Evolutionary conservation across 495 filamentous ascomycete species (phyloP).

Genomic region (Xylaria bambusicola): DNA sequence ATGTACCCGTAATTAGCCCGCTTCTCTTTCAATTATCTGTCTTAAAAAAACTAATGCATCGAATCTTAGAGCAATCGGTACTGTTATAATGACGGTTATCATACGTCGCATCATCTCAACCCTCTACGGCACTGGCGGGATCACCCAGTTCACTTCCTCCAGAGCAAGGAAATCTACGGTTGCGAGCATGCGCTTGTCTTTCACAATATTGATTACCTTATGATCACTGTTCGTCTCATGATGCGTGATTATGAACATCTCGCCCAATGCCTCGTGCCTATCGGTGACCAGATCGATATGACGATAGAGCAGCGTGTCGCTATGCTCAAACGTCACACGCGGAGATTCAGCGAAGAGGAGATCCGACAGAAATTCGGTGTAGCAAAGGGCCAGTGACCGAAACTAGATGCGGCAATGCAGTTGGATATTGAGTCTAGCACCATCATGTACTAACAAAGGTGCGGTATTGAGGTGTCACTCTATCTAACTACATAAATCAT

Average conservation of each 20-base stretch:
- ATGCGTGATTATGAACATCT: slow-evolving; percentile 64
- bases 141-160: slow-evolving; percentile 67
- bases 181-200: slow-evolving; percentile 66
- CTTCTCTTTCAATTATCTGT: neutral
- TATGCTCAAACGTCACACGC: slow-evolving; percentile 64
- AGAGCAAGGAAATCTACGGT: slow-evolving; percentile 60
- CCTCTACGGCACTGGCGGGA: slow-evolving; percentile 74
- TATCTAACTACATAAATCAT: no score
- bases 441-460: no score
- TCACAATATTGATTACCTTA: slow-evolving; percentile 70
- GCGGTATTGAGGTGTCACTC: no score
- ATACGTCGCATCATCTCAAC: slow-evolving; percentile 76
- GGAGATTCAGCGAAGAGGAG: slow-evolving; percentile 59
- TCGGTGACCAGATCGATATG: slow-evolving; percentile 67
- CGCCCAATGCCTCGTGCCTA: slow-evolving; percentile 66
- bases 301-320: slow-evolving; percentile 58
- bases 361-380: slow-evolving; percentile 49
- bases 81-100: slow-evolving; percentile 78
- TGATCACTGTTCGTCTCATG: slow-evolving; percentile 63
- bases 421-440: neutral
- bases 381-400: neutral
- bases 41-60: slow-evolving; percentile 14
- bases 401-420: neutral
- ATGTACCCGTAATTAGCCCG: slow-evolving; percentile 64
- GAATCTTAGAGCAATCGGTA: slow-evolving; percentile 63